Conservation (phyloP, 805 yeast genomes). For the Diddensiella santjacobensis region DNA sequence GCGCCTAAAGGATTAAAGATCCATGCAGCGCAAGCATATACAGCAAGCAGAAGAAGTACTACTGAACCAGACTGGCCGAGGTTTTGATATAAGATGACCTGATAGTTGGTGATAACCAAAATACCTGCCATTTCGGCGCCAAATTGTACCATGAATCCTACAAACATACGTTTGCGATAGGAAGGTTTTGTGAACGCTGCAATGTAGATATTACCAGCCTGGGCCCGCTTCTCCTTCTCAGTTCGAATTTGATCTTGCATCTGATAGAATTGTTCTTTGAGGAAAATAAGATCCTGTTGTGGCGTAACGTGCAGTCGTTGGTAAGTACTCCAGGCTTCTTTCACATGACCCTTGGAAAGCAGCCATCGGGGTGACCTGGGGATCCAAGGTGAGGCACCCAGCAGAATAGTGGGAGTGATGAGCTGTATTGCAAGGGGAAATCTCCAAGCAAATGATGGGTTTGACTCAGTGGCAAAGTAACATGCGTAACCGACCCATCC, state of each 20-base stretch:
- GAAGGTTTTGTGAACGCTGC: conserved; percentile 7
- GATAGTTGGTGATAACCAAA: conserved; percentile 9
- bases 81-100: conserved; percentile 8
- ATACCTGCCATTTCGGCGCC: conserved; percentile 13
- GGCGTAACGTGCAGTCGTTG: neutral
- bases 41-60: conserved; percentile 7
- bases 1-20: conserved; percentile 11
- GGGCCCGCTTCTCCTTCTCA: conserved; percentile 8
- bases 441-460: conserved; percentile 7
- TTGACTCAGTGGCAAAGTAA: conserved; percentile 10
- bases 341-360: conserved; percentile 2
- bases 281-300: neutral
- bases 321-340: conserved; percentile 1
- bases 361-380: conserved; percentile 11
- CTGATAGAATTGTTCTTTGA: conserved; percentile 1
- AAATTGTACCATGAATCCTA: conserved; percentile 12
- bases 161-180: conserved; percentile 7
- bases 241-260: conserved; percentile 6
- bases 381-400: conserved; percentile 4
- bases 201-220: conserved; percentile 2
- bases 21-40: conserved; percentile 9
- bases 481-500: conserved; percentile 14
- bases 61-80: conserved; percentile 9
- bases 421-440: conserved; percentile 1
- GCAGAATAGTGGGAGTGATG: conserved; percentile 3